These are phyloP conservation scores for Phalaenopsis equestris DNA, from an alignment of 106 monocot genomes.

Conservation along the genomic window DNA sequence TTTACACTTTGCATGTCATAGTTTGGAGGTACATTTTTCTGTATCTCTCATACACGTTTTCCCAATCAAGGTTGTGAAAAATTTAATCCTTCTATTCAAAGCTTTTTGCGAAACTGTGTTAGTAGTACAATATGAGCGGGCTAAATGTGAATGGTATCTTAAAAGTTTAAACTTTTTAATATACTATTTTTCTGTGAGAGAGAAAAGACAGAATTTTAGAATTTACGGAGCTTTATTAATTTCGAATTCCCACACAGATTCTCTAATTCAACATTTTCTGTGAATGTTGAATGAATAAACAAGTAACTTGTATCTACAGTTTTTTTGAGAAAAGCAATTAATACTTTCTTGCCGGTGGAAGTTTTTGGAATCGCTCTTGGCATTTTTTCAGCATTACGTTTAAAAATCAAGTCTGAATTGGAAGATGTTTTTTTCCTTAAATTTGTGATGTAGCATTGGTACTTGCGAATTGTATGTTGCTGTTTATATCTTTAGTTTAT, in stretches of 20 bases:
- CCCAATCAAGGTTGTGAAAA: background rate
- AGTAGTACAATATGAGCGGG: background rate
- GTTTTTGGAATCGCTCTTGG: background rate
- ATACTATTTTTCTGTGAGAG: background rate
- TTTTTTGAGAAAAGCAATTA: background rate
- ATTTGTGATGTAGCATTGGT: background rate
- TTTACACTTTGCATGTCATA: background rate
- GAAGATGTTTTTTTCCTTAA: background rate
- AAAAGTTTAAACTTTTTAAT: background rate
- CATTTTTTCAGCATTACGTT: background rate
- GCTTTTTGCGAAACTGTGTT: background rate
- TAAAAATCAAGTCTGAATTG: constrained; percentile 4
- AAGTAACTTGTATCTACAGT: background rate
- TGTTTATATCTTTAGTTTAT: constrained; percentile 4
- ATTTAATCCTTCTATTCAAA: background rate
- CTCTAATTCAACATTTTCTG: background rate
- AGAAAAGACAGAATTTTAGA: background rate
- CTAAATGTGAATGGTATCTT: background rate
- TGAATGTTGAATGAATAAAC: background rate
- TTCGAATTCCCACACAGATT: background rate
- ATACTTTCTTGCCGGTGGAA: background rate
- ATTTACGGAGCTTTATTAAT: background rate
- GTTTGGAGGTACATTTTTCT: background rate
- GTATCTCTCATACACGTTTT: background rate
- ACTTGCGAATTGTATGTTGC: background rate